Evolutionary conservation across 352 stramenopile genomes (phyloP), one percentile per base, ranked within the genome.

Genomic region (Globisporangium apiculatum): DNA sequence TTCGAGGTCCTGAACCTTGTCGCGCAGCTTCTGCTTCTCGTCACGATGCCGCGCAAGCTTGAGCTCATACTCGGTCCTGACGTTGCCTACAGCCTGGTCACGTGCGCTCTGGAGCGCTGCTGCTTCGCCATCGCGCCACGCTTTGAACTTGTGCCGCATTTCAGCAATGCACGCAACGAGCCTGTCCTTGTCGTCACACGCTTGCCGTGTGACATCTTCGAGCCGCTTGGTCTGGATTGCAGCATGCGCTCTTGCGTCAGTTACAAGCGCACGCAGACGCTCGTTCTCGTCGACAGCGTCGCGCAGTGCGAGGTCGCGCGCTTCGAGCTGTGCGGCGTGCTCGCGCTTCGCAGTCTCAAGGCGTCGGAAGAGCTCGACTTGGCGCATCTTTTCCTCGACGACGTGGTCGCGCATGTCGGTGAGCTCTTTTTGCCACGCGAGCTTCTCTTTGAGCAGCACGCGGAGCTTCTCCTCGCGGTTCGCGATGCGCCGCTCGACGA

Each of bases 1-100:
- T 46, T 88, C 80, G 10, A 90, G 65, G 51, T 90, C 80, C 48
- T 86, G 82, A 9, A 87, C 77, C 49, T 88, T 87, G 4, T 88
- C 79, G 1, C 79, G 75, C 1, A 90, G 55, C 55, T 90, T 90
- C 38, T 87, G 68, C 48, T 86, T 90, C 50, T 90, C 80, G 36
- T 87, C 74, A 53, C 85, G 80, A 47, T 87, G 80, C 8, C 76
- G 66, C 5, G 73, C 71, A 48, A 88, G 72, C 54, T 87, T 86
- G 18, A 88, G 53, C 24, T 88, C 80, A 47, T 83, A 86, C 56
- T 87, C 80, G 0, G 78, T 80, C 48, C 72, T 81, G 9, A 87
- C 40, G 12, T 73, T 74, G 36, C 72, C 67, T 36, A 85, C 40
- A 3, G 73, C 67, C 45, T 87, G 74, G 7, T 90, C 76, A 41